These are phyloP conservation scores for Dillenia turbinata DNA, from an alignment of 164 flowering plant species.

Conservation along the genomic window DNA sequence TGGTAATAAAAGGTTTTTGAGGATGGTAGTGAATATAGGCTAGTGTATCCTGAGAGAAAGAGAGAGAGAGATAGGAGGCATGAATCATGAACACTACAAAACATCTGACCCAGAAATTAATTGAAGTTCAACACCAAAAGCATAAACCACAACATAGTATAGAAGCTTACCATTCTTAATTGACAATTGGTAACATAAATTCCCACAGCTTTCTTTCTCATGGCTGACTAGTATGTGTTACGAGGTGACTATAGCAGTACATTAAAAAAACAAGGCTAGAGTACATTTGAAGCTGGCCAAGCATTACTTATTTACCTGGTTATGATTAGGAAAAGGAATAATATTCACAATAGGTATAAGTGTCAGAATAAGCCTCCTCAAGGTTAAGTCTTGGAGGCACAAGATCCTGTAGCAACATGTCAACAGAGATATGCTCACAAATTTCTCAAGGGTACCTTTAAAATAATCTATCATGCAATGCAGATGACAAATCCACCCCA, in stretches of 20 bases:
- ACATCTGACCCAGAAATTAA: neutral
- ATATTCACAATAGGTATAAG: conserved; percentile 97
- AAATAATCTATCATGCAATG: neutral
- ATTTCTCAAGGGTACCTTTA: no score
- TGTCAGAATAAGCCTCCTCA: conserved; percentile 80
- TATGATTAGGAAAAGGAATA: conserved; percentile 98
- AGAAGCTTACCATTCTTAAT: conserved; percentile 74
- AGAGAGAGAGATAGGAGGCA: neutral
- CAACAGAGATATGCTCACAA: no score
- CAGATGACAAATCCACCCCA: no score
- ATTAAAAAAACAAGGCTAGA: neutral
- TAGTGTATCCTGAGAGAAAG: conserved; percentile 71
- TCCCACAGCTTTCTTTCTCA: conserved; percentile 99
- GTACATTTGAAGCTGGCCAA: neutral
- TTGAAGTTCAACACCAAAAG: neutral
- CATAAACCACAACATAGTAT: neutral
- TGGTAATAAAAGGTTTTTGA: conserved; percentile 95
- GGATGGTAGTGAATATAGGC: conserved; percentile 98
- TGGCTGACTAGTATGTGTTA: conserved; percentile 98
- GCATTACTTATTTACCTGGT: conserved; percentile 53
- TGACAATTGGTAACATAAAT: conserved; percentile 98
- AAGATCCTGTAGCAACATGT: conserved; percentile 71
- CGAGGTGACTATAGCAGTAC: conserved; percentile 75
- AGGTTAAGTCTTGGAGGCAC: conserved; percentile 62
- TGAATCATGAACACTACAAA: neutral